Conservation (phyloP, 768 basidiomycete genomes). For the Agaricus sinodeliciosus region DNA sequence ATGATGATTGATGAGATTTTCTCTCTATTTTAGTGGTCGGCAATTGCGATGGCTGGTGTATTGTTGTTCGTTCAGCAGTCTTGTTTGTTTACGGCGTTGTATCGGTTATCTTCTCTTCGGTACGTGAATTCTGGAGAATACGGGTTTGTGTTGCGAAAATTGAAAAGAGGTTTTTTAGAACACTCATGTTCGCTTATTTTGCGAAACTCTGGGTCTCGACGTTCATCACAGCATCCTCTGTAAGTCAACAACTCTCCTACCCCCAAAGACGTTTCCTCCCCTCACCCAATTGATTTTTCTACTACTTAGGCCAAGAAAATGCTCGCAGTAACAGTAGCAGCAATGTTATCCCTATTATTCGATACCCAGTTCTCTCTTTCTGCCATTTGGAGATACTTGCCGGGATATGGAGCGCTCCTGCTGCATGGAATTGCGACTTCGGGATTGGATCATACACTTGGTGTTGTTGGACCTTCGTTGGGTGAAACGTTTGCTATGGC, state of each 20-base stretch:
- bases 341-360: constrained; percentile 49
- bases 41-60: constrained; percentile 59
- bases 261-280: not conserved
- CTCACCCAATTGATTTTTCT: not conserved
- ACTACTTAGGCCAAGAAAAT: constrained; percentile 42
- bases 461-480: constrained; percentile 50
- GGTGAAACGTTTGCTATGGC: constrained; percentile 51
- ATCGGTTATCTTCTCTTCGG: constrained; percentile 62
- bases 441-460: constrained; percentile 56
- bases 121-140: constrained; percentile 21
- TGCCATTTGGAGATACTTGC: constrained; percentile 38
- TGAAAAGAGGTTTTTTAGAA: constrained; percentile 30
- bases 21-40: constrained; percentile 50
- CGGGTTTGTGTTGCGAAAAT: not conserved
- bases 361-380: constrained; percentile 41
- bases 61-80: constrained; percentile 64
- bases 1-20: not conserved
- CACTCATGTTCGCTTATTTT: constrained; percentile 64
- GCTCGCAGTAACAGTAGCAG: constrained; percentile 37
- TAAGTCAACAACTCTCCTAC: constrained; percentile 22
- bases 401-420: constrained; percentile 61
- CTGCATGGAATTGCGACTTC: constrained; percentile 54
- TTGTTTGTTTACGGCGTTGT: constrained; percentile 61
- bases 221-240: constrained; percentile 41
- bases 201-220: constrained; percentile 60